Evolutionary conservation across 1,139 yeast genomes (phyloP), one percentile per base, ranked within the genome.

Genomic region (Wickerhamiella pararugosa): DNA sequence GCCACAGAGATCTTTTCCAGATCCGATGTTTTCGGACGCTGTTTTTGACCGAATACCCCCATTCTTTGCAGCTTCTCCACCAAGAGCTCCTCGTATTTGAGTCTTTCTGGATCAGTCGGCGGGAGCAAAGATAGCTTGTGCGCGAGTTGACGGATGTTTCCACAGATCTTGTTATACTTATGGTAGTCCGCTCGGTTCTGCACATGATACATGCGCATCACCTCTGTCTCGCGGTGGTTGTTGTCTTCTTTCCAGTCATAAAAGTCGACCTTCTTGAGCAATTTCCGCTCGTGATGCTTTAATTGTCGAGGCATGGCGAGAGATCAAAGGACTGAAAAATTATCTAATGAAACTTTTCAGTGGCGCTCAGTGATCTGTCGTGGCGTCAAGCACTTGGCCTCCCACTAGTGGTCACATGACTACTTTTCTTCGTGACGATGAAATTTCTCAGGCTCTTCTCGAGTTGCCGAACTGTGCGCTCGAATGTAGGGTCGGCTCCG

Each of bases 191-290:
- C 95, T 58, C 98, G 74, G 60, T 87, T 81, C 95, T 61, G 95
- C 42, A 92, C 72, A 59, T 87, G 95, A 62, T 87, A 92, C 42
- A 84, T 81, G 54, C 92, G 72, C 94, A 90, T 90, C 36, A 92
- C 94, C 60, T 83, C 92, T 31, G 94, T 79, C 55, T 90, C 98
- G 50, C 98, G 69, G 60, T 92, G 98, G 32, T 92, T 87, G 47
- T 79, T 79, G 60, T 90, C 98, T 57, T 86, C 94, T 61, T 90
- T 90, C 95, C 97, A 92, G 62, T 90, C 94, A 43, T 86, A 81
- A 66, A 92, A 84, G 60, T 90, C 97, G 46, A 90, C 97, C 63
- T 90, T 92, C 68, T 83, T 87, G 56, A 90, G 74, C 58, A 90
- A 75, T 65, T 86, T 87, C 69, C 82, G 79, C 71, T 90, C 98